phyloP scores from a whole-genome alignment of 768 basidiomycete species.

The Dendrothele bispora region DNA sequence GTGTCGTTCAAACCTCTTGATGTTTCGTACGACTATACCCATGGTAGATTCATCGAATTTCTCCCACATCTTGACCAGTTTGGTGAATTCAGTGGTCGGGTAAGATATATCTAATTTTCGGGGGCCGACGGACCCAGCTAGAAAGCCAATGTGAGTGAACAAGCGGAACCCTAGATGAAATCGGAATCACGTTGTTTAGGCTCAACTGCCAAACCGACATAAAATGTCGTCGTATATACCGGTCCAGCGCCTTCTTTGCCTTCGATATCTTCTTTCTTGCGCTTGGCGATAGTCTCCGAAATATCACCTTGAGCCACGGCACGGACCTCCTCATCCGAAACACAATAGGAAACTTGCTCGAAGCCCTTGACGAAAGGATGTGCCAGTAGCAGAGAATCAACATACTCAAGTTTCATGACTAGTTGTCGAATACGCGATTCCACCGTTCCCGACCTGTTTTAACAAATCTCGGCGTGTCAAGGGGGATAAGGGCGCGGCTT shows the following conservation, averaged over 20 bases:
- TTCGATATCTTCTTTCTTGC: slow-evolving; percentile 78
- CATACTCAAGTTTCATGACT: slow-evolving; percentile 97
- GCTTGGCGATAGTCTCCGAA: slow-evolving; percentile 65
- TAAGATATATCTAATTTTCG: slow-evolving; percentile 94
- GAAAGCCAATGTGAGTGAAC: slow-evolving; percentile 1
- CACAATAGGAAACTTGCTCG: slow-evolving; percentile 82
- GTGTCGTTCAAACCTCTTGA: slow-evolving; percentile 66
- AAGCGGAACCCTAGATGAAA: slow-evolving; percentile 7
- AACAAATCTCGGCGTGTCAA: slow-evolving; percentile 24
- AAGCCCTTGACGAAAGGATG: slow-evolving; percentile 97
- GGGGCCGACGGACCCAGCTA: slow-evolving; percentile 77
- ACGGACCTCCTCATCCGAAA: slow-evolving; percentile 84
- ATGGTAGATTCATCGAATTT: slow-evolving; percentile 88
- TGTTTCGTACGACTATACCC: slow-evolving; percentile 93
- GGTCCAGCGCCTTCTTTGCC: slow-evolving; percentile 72
- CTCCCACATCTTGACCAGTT: slow-evolving; percentile 94
- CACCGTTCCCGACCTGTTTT: slow-evolving; percentile 83
- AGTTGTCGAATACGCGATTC: slow-evolving; percentile 95
- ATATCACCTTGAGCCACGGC: slow-evolving; percentile 88
- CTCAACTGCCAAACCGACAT: slow-evolving; percentile 91
- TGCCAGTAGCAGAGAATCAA: slow-evolving; percentile 86
- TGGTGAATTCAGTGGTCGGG: slow-evolving; percentile 93
- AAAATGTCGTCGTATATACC: slow-evolving; percentile 97
- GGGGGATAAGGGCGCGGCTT: neutral
- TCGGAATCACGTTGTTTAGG: slow-evolving; percentile 76